Evolutionary conservation across 176 grass and related monocot species (phyloP), one percentile per base, ranked within the genome.

Genomic region (Juncus effusus): DNA sequence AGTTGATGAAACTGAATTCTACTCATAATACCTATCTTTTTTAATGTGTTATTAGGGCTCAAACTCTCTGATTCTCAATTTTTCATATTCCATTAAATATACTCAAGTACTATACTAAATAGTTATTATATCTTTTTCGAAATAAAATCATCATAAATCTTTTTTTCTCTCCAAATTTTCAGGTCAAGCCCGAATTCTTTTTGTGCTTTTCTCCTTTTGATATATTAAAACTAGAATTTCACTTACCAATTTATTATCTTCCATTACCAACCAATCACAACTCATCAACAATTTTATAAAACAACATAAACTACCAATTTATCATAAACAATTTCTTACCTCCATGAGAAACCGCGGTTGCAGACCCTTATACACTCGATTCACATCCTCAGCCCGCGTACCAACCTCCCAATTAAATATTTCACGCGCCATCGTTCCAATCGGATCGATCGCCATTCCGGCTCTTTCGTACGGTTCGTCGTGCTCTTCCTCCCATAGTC

Each of bases 341-440:
- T 96, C 85, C 85, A 96, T 81, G 41, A 91, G 42, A 64, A 86
- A 96, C 40, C 92, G 91, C 12, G 87, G 84, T 49, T 91, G 87
- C 77, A 96, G 42, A 39, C 61, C 80, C 69, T 86, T 96, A 54
- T 96, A 91, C 36, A 77, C 40, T 35, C 82, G 70, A 70, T 96
- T 91, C 71, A 72, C 56, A 49, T 91, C 82, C 36, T 74, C 82
- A 56, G 71, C 74, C 3, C 66, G 79, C 72, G 58, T 74, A 41
- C 60, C 47, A 35, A 76, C 52, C 28, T 77, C 79, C 92, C 92
- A 96, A 16, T 84, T 74, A 64, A 91, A 84, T 65, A 76, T 80
- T 47, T 81, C 76, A 62, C 65, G 83, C 10, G 69, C 65, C 9
- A 81, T 42, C 1, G 45, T 56, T 45, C 61, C 74, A 41, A 77